Base-by-base conservation (phyloP, 2,329 filamentous ascomycete genomes). In the Pseudogymnoascus sp. region DNA sequence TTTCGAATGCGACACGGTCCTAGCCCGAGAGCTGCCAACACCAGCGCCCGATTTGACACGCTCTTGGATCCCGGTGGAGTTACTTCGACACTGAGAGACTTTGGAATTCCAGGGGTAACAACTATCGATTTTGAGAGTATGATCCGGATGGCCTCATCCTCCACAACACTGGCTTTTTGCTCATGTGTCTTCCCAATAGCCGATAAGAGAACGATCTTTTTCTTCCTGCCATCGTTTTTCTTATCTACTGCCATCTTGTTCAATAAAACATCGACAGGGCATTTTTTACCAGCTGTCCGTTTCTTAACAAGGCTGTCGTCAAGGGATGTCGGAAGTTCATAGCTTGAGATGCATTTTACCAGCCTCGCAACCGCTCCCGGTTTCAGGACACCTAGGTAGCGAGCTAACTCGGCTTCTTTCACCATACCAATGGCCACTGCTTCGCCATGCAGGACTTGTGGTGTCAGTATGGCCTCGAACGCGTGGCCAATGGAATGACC, bases 351-450 rank as follows among this genome's bases (percentile, higher is more conserved):
- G 77, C 93, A 97, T 76, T 97, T 97, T 63, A 88, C 85, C 60
- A 99, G 80, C 63, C 95, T 87, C 9, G 95, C 90, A 11, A 99
- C 93, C 33, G 93, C 95, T 63, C 89, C 90, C 5, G 91, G 91
- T 60, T 88, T 88, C 31, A 99, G 79, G 17, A 96, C 83, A 42
- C 95, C 95, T 1, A 99, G 82, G 75, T 93, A 90, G 63, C 95
- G 88, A 23, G 95, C 91, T 63, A 99, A 80, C 75, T 97, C 95
- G 10, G 93, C 95, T 76, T 99, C 95, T 75, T 96, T 96, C 65
- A 97, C 90, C 95, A 99, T 99, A 26, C 95, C 95, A 69, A 99
- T 96, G 21, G 95, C 91, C 10, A 99, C 93, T 67, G 90, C 92
- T 74, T 99, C 95, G 65, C 95, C 95, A 72, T 99, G 95, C 6